A percentile compares a stretch with the other conserved stretches of the same genome.
Evolutionary conservation across 331 rosid species (phyloP).

Genomic region (Telfairia occidentalis): DNA sequence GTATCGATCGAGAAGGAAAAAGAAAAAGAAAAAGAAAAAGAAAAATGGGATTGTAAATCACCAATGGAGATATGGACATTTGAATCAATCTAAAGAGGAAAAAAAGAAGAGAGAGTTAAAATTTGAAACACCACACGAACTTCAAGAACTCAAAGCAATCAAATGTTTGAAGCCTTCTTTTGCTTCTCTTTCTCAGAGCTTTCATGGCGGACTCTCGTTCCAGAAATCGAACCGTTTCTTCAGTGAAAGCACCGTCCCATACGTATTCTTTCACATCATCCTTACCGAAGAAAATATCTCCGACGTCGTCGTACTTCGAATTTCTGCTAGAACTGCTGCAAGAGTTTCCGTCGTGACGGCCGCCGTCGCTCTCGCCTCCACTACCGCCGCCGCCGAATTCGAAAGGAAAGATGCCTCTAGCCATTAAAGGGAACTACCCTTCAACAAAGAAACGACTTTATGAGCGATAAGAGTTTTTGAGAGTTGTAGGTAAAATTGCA

Average conservation of each 20-base stretch:
- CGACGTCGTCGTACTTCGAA: not conserved
- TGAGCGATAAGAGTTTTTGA: not conserved
- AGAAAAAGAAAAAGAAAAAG: not conserved
- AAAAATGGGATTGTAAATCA: not conserved
- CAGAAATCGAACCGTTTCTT: not conserved
- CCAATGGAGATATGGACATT: not conserved
- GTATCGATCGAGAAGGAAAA: not conserved
- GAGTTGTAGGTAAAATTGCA: not conserved
- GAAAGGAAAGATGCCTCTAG: not conserved
- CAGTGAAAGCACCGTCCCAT: not conserved
- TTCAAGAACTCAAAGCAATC: conserved; percentile 3
- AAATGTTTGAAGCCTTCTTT: not conserved
- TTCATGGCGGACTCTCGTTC: conserved; percentile 4
- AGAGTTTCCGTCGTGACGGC: not conserved
- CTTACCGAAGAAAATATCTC: conserved; percentile 8
- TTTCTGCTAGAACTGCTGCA: not conserved
- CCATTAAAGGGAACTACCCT: not conserved
- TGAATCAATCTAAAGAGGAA: not conserved
- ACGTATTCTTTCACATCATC: conserved; percentile 5
- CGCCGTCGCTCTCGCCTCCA: not conserved
- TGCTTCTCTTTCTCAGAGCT: not conserved
- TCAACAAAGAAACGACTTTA: not conserved
- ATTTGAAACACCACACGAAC: not conserved
- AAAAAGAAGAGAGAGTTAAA: not conserved
- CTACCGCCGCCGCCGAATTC: conserved; percentile 2